Percentiles rank a stretch among this genome's conserved stretches.
Conservation (phyloP, 352 stramenopile genomes). For the Globisporangium takayamanum region DNA sequence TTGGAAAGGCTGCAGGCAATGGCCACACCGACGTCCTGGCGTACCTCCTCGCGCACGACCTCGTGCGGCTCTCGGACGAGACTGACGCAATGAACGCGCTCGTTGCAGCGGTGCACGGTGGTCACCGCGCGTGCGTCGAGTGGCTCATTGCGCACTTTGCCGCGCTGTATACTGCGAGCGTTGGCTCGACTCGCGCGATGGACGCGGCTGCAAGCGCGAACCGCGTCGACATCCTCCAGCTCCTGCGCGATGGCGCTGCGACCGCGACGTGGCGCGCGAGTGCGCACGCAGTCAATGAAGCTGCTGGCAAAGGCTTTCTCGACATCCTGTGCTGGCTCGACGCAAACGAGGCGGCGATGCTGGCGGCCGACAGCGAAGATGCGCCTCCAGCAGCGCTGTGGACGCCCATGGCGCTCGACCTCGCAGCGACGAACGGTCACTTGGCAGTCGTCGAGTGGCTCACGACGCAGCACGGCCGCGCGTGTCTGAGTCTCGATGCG, state of each 20-base stretch:
- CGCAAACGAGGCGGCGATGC: constrained; percentile 17
- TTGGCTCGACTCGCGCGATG: constrained; percentile 34
- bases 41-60: constrained; percentile 49
- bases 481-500: constrained; percentile 41
- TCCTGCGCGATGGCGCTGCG: constrained; percentile 28
- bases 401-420: constrained; percentile 48
- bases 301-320: constrained; percentile 40
- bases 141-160: constrained; percentile 49
- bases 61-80: constrained; percentile 36
- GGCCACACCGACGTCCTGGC: constrained; percentile 50
- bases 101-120: constrained; percentile 42
- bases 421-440: constrained; percentile 58
- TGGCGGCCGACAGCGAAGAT: not conserved
- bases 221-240: constrained; percentile 53
- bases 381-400: constrained; percentile 17
- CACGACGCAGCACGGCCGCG: constrained; percentile 36
- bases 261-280: constrained; percentile 46
- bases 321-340: constrained; percentile 55
- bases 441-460: constrained; percentile 57
- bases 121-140: constrained; percentile 45
- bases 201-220: constrained; percentile 41
- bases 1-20: constrained; percentile 62
- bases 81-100: constrained; percentile 51
- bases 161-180: constrained; percentile 25
- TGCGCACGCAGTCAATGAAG: constrained; percentile 49